Conservation (phyloP, 1,139 yeast species). For the Entelexis paramagnoliae region DNA sequence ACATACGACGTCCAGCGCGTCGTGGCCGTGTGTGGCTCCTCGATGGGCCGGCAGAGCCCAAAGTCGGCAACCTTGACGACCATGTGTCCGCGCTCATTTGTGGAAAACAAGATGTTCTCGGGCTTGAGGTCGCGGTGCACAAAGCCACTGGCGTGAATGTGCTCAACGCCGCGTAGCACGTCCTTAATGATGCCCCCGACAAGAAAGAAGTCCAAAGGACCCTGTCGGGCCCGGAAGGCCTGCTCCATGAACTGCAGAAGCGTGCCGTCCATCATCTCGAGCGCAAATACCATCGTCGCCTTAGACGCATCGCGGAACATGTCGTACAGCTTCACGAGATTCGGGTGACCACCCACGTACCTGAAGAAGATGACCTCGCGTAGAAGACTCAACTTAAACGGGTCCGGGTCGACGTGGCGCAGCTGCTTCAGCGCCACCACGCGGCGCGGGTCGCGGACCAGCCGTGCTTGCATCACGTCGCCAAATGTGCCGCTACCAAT, state of each 20-base stretch:
- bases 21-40: conserved; percentile 42
- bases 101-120: conserved; percentile 63
- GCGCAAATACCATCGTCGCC: conserved; percentile 61
- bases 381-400: conserved; percentile 39
- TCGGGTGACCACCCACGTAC: conserved; percentile 59
- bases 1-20: conserved; percentile 56
- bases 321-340: conserved; percentile 64
- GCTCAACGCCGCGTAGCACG: conserved; percentile 62
- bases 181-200: conserved; percentile 41
- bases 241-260: conserved; percentile 42
- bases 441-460: background rate
- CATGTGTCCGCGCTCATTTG: conserved; percentile 28
- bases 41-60: conserved; percentile 67
- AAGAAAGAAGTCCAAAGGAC: conserved; percentile 46
- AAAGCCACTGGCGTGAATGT: conserved; percentile 64
- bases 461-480: conserved; percentile 19
- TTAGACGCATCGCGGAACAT: conserved; percentile 57
- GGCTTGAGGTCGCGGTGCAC: conserved; percentile 93
- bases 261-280: conserved; percentile 83
- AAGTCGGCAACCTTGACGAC: conserved; percentile 81
- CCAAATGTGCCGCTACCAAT: conserved; percentile 25
- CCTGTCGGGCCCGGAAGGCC: background rate
- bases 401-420: conserved; percentile 46
- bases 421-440: conserved; percentile 76
- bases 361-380: conserved; percentile 69